A percentile compares a stretch with the other conserved stretches of the same genome.
Evolutionary conservation across 1,139 yeast genomes (phyloP).

Genomic region (Scheffersomyces parashehatae): DNA sequence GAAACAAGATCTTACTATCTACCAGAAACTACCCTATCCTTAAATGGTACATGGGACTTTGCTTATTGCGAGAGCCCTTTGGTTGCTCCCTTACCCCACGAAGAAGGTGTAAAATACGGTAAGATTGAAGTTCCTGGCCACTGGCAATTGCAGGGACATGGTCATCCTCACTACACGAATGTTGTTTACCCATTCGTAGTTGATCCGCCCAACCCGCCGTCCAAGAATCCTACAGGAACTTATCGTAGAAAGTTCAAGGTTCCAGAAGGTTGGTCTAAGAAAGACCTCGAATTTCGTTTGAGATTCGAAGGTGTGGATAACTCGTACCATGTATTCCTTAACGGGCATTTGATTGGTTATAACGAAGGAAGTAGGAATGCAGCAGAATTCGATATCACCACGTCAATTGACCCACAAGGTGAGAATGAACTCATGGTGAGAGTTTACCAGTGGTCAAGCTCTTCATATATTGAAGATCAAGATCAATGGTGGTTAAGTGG

Average conservation of each 20-base stretch:
- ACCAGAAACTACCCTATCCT: conserved; percentile 10
- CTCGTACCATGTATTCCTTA: conserved; percentile 28
- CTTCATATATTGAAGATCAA: conserved; percentile 34
- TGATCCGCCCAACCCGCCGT: conserved; percentile 33
- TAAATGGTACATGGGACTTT: conserved; percentile 35
- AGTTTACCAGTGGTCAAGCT: conserved; percentile 33
- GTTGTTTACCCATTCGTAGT: conserved; percentile 29
- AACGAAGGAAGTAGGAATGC: conserved; percentile 32
- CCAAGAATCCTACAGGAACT: conserved; percentile 33
- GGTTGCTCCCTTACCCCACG: conserved; percentile 19
- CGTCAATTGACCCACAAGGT: conserved; percentile 9
- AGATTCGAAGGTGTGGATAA: conserved; percentile 36
- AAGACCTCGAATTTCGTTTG: conserved; percentile 14
- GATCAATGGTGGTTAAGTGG: conserved; percentile 40
- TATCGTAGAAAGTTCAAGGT: conserved; percentile 23
- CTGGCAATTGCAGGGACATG: conserved; percentile 37
- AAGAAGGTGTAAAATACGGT: conserved; percentile 9
- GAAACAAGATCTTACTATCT: conserved; percentile 14
- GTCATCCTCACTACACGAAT: conserved; percentile 33
- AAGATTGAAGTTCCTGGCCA: conserved; percentile 32
- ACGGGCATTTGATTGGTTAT: conserved; percentile 27
- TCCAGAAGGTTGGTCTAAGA: conserved; percentile 10
- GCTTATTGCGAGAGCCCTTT: conserved; percentile 16
- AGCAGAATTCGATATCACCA: conserved; percentile 27
- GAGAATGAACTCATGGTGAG: conserved; percentile 20